Percentiles rank a stretch among this genome's conserved stretches.
phyloP scores from a whole-genome alignment of 1,284 basidiomycete genomes.

The Boletus sp. region DNA sequence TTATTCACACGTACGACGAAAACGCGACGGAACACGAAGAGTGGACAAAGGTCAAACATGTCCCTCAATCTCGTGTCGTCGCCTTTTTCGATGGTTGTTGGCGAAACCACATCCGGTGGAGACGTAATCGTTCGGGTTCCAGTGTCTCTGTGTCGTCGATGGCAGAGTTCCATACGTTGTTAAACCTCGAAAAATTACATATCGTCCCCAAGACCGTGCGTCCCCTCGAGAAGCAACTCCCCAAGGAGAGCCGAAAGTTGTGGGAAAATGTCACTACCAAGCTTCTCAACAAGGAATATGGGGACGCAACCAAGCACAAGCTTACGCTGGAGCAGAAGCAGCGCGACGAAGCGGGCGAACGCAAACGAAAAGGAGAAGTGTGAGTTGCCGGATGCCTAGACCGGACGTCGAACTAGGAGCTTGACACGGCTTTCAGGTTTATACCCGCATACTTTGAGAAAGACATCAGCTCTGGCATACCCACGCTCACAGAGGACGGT shows the following conservation, averaged over 20 bases:
- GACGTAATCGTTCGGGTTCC: constrained; percentile 52
- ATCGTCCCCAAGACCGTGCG: constrained; percentile 85
- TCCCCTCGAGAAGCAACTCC: constrained; percentile 74
- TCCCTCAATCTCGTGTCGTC: constrained; percentile 74
- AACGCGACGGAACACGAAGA: constrained; percentile 60
- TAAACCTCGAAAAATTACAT: constrained; percentile 74
- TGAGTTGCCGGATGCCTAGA: constrained; percentile 43
- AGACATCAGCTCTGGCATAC: constrained; percentile 70
- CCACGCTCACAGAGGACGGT: constrained; percentile 70
- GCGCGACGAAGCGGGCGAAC: constrained; percentile 78
- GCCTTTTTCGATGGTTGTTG: constrained; percentile 88
- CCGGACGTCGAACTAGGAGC: neutral
- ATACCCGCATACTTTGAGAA: constrained; percentile 77
- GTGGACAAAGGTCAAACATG: constrained; percentile 89
- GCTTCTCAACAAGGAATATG: constrained; percentile 81
- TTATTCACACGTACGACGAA: constrained; percentile 79
- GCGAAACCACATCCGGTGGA: constrained; percentile 82
- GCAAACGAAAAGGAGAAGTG: constrained; percentile 74
- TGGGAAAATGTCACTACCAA: constrained; percentile 85
- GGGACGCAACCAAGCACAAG: constrained; percentile 86
- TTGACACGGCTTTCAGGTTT: constrained; percentile 51
- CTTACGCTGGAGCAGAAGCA: constrained; percentile 87
- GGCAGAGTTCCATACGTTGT: constrained; percentile 62
- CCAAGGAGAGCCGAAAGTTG: constrained; percentile 80
- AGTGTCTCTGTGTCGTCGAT: constrained; percentile 36